These are phyloP conservation scores for Trichophyton mentagrophytes DNA, from an alignment of 2,329 filamentous ascomycete species.

Conservation along the genomic window DNA sequence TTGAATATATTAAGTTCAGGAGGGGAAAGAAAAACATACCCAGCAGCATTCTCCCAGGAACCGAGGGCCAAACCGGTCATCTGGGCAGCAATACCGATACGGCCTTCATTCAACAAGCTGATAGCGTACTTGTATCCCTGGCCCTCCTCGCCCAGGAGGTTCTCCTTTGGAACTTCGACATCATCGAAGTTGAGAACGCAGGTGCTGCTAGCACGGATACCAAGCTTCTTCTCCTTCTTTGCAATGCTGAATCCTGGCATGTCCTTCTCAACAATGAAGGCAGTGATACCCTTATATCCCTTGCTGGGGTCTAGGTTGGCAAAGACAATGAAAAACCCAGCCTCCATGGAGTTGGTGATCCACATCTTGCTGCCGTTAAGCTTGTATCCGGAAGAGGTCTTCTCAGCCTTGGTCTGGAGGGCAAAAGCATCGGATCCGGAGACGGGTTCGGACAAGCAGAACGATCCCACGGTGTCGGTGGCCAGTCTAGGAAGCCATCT, in stretches of 20 bases:
- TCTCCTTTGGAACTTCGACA: conserved; percentile 75
- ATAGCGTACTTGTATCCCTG: conserved; percentile 98
- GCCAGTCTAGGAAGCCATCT: conserved; percentile 83
- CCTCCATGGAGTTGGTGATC: conserved; percentile 97
- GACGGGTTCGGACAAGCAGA: conserved; percentile 83
- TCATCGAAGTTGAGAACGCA: conserved; percentile 98
- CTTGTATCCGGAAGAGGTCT: conserved; percentile 70
- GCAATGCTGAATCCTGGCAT: conserved; percentile 84
- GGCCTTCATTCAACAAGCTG: conserved; percentile 81
- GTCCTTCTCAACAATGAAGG: conserved; percentile 86
- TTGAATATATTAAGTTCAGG: not conserved
- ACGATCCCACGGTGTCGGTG: conserved; percentile 77
- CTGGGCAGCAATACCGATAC: conserved; percentile 94
- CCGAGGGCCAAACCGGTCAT: conserved; percentile 91
- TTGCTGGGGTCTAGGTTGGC: conserved; percentile 86
- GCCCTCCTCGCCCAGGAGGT: conserved; percentile 76
- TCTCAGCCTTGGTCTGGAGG: conserved; percentile 75
- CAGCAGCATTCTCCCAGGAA: conserved; percentile 86
- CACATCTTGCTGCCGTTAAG: conserved; percentile 97
- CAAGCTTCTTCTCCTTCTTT: conserved; percentile 99
- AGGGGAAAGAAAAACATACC: conserved; percentile 33
- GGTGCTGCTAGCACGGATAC: conserved; percentile 88
- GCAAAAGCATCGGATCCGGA: conserved; percentile 96
- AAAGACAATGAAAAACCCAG: conserved; percentile 92
- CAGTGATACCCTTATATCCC: conserved; percentile 93